Evolutionary conservation across 1,284 basidiomycete genomes (phyloP).

Genomic region (Bondarzewia mesenterica): DNA sequence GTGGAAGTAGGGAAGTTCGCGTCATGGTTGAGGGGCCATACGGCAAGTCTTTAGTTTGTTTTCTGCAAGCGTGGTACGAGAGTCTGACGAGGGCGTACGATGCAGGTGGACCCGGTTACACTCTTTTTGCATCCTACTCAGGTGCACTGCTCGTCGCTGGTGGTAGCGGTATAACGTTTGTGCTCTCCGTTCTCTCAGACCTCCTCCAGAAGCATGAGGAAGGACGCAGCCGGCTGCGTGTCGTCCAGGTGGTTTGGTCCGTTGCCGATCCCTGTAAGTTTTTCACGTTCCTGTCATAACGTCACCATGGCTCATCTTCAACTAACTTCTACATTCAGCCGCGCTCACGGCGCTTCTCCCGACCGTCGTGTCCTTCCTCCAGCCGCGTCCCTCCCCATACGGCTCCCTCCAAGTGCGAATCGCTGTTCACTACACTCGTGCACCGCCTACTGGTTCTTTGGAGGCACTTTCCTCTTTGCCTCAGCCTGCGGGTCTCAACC

Average conservation of each 20-base stretch:
- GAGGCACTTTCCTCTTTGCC: slow-evolving; percentile 22
- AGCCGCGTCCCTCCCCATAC: slow-evolving; percentile 28
- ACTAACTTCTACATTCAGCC: slow-evolving; percentile 23
- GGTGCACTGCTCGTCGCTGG: slow-evolving; percentile 61
- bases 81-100: background rate
- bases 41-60: slow-evolving; percentile 29
- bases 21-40: slow-evolving; percentile 74
- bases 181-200: slow-evolving; percentile 55
- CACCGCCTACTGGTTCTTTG: slow-evolving; percentile 22
- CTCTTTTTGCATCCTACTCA: slow-evolving; percentile 54
- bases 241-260: slow-evolving; percentile 63
- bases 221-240: slow-evolving; percentile 43
- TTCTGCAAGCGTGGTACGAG: background rate
- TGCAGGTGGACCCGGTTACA: slow-evolving; percentile 53
- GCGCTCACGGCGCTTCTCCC: slow-evolving; percentile 48
- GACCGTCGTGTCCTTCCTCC: slow-evolving; percentile 41
- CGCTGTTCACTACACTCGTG: slow-evolving; percentile 59
- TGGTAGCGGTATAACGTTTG: slow-evolving; percentile 69
- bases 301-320: too few relatives aligned
- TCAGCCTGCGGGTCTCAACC: slow-evolving; percentile 35
- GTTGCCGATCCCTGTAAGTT: slow-evolving; percentile 48
- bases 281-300: background rate
- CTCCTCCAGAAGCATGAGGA: slow-evolving; percentile 48
- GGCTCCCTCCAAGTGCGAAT: slow-evolving; percentile 36
- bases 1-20: slow-evolving; percentile 9